phyloP scores from a whole-genome alignment of 371 early-diverging fungal genomes.

The Circinella umbellata region DNA sequence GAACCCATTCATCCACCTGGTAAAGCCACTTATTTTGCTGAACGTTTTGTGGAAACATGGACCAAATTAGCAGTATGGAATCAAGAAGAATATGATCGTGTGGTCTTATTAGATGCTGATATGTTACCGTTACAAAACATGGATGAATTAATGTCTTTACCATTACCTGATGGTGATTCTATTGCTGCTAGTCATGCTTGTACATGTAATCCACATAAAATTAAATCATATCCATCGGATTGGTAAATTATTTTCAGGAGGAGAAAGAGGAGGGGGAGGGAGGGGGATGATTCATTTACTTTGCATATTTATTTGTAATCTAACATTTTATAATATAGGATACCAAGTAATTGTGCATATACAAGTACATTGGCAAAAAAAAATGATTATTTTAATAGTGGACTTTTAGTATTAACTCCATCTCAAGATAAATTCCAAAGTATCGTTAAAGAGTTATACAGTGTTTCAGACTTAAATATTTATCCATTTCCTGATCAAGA shows the following conservation, averaged over 20 bases:
- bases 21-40: conserved; percentile 46
- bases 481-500: conserved; percentile 60
- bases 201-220: conserved; percentile 49
- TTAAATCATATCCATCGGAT: conserved; percentile 35
- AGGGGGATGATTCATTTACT: too few species aligned
- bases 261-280: too few species aligned
- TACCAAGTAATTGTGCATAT: conserved; percentile 49
- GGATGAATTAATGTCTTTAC: conserved; percentile 66
- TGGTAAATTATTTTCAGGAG: conserved; percentile 30
- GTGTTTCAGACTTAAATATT: conserved; percentile 22
- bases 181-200: conserved; percentile 53
- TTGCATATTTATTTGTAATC: too few species aligned
- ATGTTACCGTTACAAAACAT: conserved; percentile 77
- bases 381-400: conserved; percentile 54
- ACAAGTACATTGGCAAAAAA: conserved; percentile 19
- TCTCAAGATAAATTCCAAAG: conserved; percentile 28
- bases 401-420: conserved; percentile 50
- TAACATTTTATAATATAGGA: conserved; percentile 33
- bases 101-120: conserved; percentile 88
- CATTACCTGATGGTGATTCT: conserved; percentile 18
- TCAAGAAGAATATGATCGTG: conserved; percentile 58
- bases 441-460: conserved; percentile 29
- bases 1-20: conserved; percentile 81
- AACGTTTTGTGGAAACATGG: conserved; percentile 60
- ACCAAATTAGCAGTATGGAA: conserved; percentile 88